Percentiles rank a stretch among this genome's conserved stretches.
phyloP scores from a whole-genome alignment of 805 yeast genomes.

The Ogataea methylovora region DNA sequence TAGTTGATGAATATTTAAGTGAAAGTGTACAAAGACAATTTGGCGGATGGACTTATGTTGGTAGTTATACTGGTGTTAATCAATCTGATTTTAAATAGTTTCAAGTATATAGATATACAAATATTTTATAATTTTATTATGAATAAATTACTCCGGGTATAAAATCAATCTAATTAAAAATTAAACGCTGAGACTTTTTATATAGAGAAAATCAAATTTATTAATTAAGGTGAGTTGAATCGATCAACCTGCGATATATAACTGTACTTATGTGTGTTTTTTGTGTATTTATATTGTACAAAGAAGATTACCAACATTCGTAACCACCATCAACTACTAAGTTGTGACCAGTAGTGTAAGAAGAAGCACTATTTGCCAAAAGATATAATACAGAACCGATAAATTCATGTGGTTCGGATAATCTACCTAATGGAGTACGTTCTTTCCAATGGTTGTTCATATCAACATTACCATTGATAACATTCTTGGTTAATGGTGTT shows the following conservation, averaged over 20 bases:
- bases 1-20: slow-evolving; percentile 84
- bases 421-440: slow-evolving; percentile 68
- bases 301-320: slow-evolving; percentile 58
- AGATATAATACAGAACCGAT: slow-evolving; percentile 71
- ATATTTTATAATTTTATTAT: too few relatives aligned
- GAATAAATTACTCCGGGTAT: too few relatives aligned
- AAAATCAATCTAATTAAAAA: too few relatives aligned
- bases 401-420: slow-evolving; percentile 82
- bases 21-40: slow-evolving; percentile 96
- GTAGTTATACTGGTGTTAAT: slow-evolving; percentile 25
- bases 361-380: slow-evolving; percentile 61
- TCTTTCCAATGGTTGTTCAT: slow-evolving; percentile 68
- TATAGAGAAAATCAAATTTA: too few relatives aligned
- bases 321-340: slow-evolving; percentile 83
- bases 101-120: not conserved
- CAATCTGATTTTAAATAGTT: slow-evolving; percentile 1
- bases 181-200: too few relatives aligned
- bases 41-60: slow-evolving; percentile 98
- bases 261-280: too few relatives aligned
- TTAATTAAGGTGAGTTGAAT: too few relatives aligned
- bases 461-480: slow-evolving; percentile 47
- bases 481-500: slow-evolving; percentile 72
- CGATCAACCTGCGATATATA: too few relatives aligned
- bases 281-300: too few relatives aligned
- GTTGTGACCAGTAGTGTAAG: slow-evolving; percentile 81